Base-by-base conservation (phyloP, 805 yeast species). In the Candida dajiaensis region DNA sequence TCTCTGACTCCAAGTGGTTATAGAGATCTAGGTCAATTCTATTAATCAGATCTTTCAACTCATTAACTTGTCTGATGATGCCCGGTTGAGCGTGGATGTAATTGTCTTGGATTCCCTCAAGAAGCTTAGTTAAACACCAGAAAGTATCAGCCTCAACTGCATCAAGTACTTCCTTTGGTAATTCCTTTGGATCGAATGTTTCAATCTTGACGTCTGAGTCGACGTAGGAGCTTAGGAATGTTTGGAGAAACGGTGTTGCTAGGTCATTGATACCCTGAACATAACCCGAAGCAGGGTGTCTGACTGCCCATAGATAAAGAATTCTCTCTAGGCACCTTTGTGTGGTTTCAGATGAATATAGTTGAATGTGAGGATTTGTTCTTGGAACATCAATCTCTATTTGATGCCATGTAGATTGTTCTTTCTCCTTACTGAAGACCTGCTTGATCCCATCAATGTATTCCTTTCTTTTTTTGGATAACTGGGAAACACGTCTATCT, bases 41-140 rank as follows among this genome's bases (percentile, higher is more conserved):
- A 51, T 80, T 76, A 16, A 90, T 87, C 43, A 94, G 71, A 52
- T 82, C 87, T 45, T 81, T 78, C 51, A 94, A 70, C 54, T 85
- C 95, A 26, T 76, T 76, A 1, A 94, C 97, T 66, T 94, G 99
- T 50, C 96, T 76, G 40, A 89, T 77, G 43, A 94, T 94, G 2
- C 99, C 99, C 0, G 99, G 99, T 65, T 94, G 99, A 31, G 96
- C 97, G 67, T 92, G 98, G 45, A 94, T 92, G 66, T 90, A 94
- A 61, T 90, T 94, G 64, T 94, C 99, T 54, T 95, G 96, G 51
- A 94, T 94, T 19, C 95, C 95, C 59, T 94, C 99, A 42, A 94
- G 72, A 22, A 94, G 72, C 59, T 92, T 83, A 4, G 97, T 85
- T 47, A 94, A 70, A 65, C 98, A 94, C 99, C 99, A 94, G 68